These are phyloP conservation scores for Cadophora gregata DNA, from an alignment of 2,329 filamentous ascomycete species.

Conservation along the genomic window DNA sequence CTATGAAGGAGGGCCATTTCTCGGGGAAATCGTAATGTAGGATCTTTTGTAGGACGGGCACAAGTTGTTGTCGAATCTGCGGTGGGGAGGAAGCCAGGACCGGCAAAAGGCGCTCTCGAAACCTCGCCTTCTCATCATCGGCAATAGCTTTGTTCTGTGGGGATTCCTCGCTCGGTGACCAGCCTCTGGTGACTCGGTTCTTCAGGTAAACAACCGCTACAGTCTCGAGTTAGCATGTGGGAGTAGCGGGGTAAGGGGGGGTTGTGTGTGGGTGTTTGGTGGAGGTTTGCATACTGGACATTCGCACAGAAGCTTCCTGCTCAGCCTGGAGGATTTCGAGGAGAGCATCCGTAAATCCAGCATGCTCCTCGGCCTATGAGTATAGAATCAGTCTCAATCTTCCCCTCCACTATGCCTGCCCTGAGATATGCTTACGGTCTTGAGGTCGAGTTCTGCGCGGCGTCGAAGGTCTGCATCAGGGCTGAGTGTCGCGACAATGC, in stretches of 20 bases:
- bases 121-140: slow-evolving; percentile 86
- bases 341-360: slow-evolving; percentile 89
- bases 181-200: slow-evolving; percentile 93
- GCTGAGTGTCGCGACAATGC: slow-evolving; percentile 78
- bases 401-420: slow-evolving; percentile 15
- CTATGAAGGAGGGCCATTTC: slow-evolving; percentile 93
- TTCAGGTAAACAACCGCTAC: slow-evolving; percentile 96
- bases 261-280: slow-evolving; percentile 12
- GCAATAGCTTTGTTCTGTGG: slow-evolving; percentile 72
- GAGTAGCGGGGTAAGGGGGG: slow-evolving; percentile 38
- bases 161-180: slow-evolving; percentile 79
- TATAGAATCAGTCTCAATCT: slow-evolving; percentile 29
- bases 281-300: slow-evolving; percentile 74
- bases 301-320: slow-evolving; percentile 81
- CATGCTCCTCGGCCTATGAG: slow-evolving; percentile 81
- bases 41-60: slow-evolving; percentile 94
- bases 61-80: slow-evolving; percentile 87
- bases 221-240: slow-evolving; percentile 41
- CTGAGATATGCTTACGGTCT: slow-evolving; percentile 64
- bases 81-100: slow-evolving; percentile 81
- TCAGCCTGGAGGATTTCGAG: slow-evolving; percentile 90
- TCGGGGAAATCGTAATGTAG: slow-evolving; percentile 94
- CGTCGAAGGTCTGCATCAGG: slow-evolving; percentile 76
- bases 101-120: slow-evolving; percentile 87
- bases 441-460: slow-evolving; percentile 80